Base-by-base conservation (phyloP, 345 rosid genomes). In the Corchorus olitorius region DNA sequence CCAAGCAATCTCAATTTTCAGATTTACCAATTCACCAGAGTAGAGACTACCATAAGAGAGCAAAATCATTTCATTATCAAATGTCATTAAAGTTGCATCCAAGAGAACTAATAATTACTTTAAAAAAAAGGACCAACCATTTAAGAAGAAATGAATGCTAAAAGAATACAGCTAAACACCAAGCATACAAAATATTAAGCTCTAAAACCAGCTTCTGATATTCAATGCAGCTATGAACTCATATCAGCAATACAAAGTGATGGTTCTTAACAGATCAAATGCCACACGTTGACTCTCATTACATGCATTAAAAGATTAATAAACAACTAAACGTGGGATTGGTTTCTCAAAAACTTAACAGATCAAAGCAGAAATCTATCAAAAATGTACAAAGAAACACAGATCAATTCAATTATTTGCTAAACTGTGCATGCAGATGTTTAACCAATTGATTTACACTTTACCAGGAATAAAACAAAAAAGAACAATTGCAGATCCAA, bases 401-500 rank as follows among this genome's bases (percentile, higher is more conserved):
- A 70, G 73, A 74, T 74, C 81, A 73, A 61, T 34, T 65, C 76
- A 56, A 58, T 60, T 54, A 78, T 46, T 20, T 6, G 35, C 15
- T 45, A 11, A n/a, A 58, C 27, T 58, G 50, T 11, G 39, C 9
- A 60, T 11, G 68, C 54, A 17, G 35, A 76, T 17, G 19, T 7
- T 14, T 9, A 35, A 45, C 55, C 1, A 35, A 22, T 4, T 35
- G 65, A 33, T 60, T 27, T 15, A 61, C 34, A 12, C 34, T 61
- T 33, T 61, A 33, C 41, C 41, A 33, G 9, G n/a, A 1, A 45
- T 45, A 66, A 61, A 10, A 19, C 19, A 34, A 43, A 55, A 27
- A 39, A 53, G 13, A 75, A 61, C 34, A 55, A 61, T 45, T 46
- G 41, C 65, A 70, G 77, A 79, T 81, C 79, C 77, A 66, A 66